Conservation (phyloP, 2,329 filamentous ascomycete species). For the Arthrinium phaeospermum region DNA sequence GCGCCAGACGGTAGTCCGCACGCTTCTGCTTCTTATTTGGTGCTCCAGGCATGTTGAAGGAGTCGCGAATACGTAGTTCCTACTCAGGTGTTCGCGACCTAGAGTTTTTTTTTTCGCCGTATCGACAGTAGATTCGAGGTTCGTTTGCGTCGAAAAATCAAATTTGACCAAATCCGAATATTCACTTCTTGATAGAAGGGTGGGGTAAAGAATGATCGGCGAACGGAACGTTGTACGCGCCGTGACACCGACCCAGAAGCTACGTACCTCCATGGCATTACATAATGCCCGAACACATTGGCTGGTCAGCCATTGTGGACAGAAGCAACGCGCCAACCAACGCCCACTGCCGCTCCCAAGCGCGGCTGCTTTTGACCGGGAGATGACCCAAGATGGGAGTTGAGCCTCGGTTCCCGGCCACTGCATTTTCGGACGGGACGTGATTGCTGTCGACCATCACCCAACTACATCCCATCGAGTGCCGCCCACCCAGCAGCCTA, state of each 20-base stretch:
- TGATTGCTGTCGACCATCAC: neutral
- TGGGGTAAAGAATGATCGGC: neutral
- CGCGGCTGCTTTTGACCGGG: neutral
- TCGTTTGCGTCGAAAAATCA: constrained; percentile 3
- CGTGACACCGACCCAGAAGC: neutral
- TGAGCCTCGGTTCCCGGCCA: constrained; percentile 14
- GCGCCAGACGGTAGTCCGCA: constrained; percentile 65
- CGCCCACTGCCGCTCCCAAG: neutral
- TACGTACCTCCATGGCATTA: neutral
- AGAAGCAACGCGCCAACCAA: neutral
- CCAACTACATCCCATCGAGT: neutral
- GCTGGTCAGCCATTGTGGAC: neutral
- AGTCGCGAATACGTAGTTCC: neutral
- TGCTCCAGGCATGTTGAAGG: constrained; percentile 46
- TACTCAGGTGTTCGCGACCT: neutral
- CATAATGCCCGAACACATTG: neutral
- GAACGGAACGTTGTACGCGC: neutral
- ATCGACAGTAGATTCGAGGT: neutral
- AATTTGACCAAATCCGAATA: neutral
- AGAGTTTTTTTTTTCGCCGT: neutral
- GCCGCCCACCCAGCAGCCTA: neutral
- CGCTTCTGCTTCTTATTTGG: constrained; percentile 69
- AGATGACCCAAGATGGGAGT: neutral
- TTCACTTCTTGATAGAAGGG: neutral
- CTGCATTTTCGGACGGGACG: neutral